Evolutionary conservation across 202 grass and related monocot species (phyloP).

Genomic region (Musa balbisiana): DNA sequence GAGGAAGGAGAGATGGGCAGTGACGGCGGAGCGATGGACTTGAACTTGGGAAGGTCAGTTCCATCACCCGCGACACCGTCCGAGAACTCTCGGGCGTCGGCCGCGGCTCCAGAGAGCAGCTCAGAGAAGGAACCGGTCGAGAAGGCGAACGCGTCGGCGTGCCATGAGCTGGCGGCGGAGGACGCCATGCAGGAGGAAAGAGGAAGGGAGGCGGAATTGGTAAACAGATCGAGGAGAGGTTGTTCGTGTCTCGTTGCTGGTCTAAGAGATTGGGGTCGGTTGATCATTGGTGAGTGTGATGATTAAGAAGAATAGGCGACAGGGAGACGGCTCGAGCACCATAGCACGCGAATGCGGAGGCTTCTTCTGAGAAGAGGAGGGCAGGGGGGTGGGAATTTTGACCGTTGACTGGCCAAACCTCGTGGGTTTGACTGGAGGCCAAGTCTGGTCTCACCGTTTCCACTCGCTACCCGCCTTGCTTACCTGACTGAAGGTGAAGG

Average conservation of each 20-base stretch:
- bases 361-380: conserved; percentile 18
- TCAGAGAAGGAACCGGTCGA: conserved; percentile 53
- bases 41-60: conserved; percentile 43
- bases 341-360: background rate
- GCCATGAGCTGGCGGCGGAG: conserved; percentile 56
- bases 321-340: background rate
- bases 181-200: conserved; percentile 5
- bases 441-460: background rate
- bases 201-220: background rate
- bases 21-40: conserved; percentile 57
- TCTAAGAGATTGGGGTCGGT: conserved; percentile 6
- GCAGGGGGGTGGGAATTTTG: conserved; percentile 46
- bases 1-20: conserved; percentile 59
- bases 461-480: background rate
- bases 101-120: conserved; percentile 29
- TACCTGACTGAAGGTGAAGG: background rate
- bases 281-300: too few relatives aligned
- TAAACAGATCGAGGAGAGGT: background rate
- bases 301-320: conserved; percentile 23
- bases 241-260: background rate
- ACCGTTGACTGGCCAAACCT: conserved; percentile 84
- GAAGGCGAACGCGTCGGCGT: conserved; percentile 45
- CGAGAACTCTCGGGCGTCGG: background rate
- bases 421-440: conserved; percentile 73
- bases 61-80: background rate